Base-by-base conservation (phyloP, 1,139 yeast species). In the Candida freyschussii region DNA sequence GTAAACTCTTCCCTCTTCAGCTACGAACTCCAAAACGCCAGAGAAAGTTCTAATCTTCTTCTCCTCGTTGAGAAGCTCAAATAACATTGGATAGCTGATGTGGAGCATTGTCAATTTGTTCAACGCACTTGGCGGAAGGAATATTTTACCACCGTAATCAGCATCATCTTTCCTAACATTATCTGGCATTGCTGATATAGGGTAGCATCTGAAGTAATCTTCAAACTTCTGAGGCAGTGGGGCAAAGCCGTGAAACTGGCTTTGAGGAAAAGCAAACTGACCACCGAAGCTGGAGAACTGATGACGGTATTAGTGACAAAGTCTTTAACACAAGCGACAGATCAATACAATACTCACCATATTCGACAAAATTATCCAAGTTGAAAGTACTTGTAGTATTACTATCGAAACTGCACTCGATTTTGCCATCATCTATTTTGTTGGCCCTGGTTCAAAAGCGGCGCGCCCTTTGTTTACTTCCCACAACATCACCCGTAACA, bases 1-100 rank as follows among this genome's bases (percentile, higher is more conserved):
- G 55, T 93, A 93, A 4, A 78, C 93, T 40, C 98, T 69, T 13
- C 99, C 99, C 63, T 93, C 98, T 55, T 91, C 98, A 1, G 98
- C 96, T 20, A 84, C 83, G 56, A 93, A 93, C 60, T 93, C 98
- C 45, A 93, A 64, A 12, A 93, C 98, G 50, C 99, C 99, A 30
- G 91, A 84, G 56, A 87, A 96, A 0, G 96, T 84, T 9, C 58
- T 64, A 23, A 61, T 47, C 2, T 60, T 64, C 13, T 74, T 69
- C 29, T 75, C 79, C 51, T 81, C 93, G 41, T 84, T 82, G 27
- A 69, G 66, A 34, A 91, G 63, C 55, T 81, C 84, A 53, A 93
- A 93, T 32, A 91, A 66, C 98, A 93, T 93, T 1, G 99, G 98
- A 52, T 93, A 93, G 45, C 96, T 68, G 35, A 93, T 86, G 54